phyloP scores from a whole-genome alignment of 148 eudicot genomes.

The Bassia scoparia region DNA sequence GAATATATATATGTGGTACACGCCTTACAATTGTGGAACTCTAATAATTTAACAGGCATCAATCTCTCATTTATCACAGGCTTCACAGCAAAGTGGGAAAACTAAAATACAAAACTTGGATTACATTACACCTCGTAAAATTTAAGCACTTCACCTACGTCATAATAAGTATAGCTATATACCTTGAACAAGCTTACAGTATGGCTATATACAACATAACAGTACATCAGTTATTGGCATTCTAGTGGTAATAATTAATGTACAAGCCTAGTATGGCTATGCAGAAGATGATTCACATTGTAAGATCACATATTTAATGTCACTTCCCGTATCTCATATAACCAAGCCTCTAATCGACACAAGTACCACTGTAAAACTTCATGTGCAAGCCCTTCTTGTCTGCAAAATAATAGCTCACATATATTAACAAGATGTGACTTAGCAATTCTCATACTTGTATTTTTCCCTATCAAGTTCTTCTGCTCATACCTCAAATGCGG shows the following conservation, averaged over 20 bases:
- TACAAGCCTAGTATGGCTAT: constrained; percentile 25
- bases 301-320: constrained; percentile 52
- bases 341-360: constrained; percentile 99
- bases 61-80: too few species aligned
- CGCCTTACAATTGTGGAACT: neutral
- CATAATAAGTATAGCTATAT: constrained; percentile 13
- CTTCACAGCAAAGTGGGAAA: neutral
- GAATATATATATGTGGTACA: too few species aligned
- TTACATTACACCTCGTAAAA: too few species aligned
- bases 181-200: constrained; percentile 5
- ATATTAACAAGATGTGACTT: neutral
- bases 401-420: constrained; percentile 25
- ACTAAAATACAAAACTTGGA: neutral
- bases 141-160: too few species aligned
- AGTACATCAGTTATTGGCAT: constrained; percentile 18
- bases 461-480: neutral
- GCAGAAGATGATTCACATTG: constrained; percentile 3
- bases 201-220: constrained; percentile 12
- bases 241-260: constrained; percentile 25
- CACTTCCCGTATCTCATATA: constrained; percentile 72
- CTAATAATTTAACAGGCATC: too few species aligned
- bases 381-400: constrained; percentile 86
- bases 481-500: constrained; percentile 73
- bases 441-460: neutral
- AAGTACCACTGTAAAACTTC: constrained; percentile 95